These are phyloP conservation scores for Haematococcus lacustris DNA, from an alignment of 139 green algal genomes.

Conservation along the genomic window DNA sequence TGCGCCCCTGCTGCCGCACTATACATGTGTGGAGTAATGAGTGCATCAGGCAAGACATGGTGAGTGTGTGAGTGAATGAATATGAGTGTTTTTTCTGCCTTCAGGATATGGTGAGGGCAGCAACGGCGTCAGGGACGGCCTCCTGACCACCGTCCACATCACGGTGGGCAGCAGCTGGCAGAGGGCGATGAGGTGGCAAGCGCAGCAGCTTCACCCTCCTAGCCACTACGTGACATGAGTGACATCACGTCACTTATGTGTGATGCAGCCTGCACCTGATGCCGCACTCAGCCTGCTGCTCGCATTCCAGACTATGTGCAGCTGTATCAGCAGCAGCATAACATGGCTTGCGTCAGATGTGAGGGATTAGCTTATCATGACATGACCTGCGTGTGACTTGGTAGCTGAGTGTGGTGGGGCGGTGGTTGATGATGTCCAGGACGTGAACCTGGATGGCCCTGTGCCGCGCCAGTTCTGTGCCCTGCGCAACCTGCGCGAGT, in stretches of 20 bases:
- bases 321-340: too few species aligned
- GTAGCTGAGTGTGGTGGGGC: too few species aligned
- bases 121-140: conserved; percentile 25
- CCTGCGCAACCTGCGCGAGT: conserved; percentile 35
- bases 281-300: too few species aligned
- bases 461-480: conserved; percentile 31
- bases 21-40: too few species aligned
- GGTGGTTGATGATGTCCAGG: background rate
- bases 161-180: conserved; percentile 8
- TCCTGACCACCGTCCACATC: conserved; percentile 44
- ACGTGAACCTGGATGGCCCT: conserved; percentile 33
- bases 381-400: too few species aligned
- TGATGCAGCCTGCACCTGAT: background rate
- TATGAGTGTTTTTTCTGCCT: too few species aligned
- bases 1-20: too few species aligned
- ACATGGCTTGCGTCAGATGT: too few species aligned
- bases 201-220: too few species aligned
- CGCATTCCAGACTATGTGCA: too few species aligned
- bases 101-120: conserved; percentile 38
- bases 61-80: too few species aligned
- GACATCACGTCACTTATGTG: background rate
- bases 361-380: background rate
- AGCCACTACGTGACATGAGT: background rate
- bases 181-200: background rate
- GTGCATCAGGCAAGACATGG: too few species aligned